Evolutionary conservation across 345 rosid genomes (phyloP), one percentile per base, ranked within the genome.

Genomic region (Brassica juncea): DNA sequence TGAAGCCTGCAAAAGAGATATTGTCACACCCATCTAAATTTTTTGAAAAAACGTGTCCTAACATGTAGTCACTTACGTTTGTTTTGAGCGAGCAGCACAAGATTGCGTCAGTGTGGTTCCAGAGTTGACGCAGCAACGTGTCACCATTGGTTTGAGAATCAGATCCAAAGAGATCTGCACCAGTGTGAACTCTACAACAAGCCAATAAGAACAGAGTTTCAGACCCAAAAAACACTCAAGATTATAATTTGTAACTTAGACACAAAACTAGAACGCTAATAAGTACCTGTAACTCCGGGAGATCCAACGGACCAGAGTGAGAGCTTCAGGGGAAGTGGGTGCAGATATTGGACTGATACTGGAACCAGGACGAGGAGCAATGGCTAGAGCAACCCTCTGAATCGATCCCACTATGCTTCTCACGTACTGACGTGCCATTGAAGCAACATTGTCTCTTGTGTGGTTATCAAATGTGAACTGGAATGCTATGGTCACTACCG

Each of bases 381-480:
- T 94, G 61, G 97, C 99, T 90, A 92, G 83, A 77, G 99, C 97
- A 81, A 94, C 97, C 87, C 99, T 91, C 86, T 94, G 99, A 71
- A 94, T 97, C 4, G 97, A 94, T 8, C 92, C 95, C 66, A 94
- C 93, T 34, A 92, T 88, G 82, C 92, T 88, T 3, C 95, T 89
- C 47, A 94, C 92, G 32, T 92, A 94, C 68, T 92, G 97, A 55
- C 97, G 97, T 55, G 99, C 99, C 97, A 94, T 94, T 32, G 90
- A 88, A 67, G 99, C 99, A 68, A 92, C 99, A 73, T 77, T 91
- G 75, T 94, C 97, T 73, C 85, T 89, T 72, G 88, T 37, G 77
- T 94, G 95, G 84, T 85, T 89, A 86, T 94, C 99, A 68, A 87
- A 94, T 47, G 87, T 83, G 70, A 92, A 94, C 58, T 92, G 99